These are phyloP conservation scores for Pelargonium fulgidum DNA, from an alignment of 441 rosid genomes.

Conservation along the genomic window DNA sequence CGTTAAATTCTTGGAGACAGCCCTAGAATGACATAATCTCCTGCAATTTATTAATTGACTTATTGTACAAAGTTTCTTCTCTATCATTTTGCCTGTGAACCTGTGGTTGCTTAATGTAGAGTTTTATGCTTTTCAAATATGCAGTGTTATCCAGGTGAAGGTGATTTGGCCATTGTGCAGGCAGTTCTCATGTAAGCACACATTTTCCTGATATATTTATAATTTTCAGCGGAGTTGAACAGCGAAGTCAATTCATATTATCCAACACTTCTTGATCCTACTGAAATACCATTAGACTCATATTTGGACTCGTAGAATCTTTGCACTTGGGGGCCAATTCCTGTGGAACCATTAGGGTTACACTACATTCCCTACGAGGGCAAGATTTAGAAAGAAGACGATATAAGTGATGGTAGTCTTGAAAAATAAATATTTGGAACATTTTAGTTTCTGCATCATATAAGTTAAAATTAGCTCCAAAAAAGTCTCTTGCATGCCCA, in stretches of 20 bases:
- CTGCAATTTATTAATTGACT: no score
- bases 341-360: no score
- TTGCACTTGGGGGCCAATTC: no score
- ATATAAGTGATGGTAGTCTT: not conserved
- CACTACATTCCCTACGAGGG: no score
- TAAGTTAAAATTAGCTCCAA: not conserved
- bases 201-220: not conserved
- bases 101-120: not conserved
- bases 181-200: conserved; percentile 64
- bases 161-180: conserved; percentile 81
- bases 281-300: not conserved
- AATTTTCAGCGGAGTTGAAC: not conserved
- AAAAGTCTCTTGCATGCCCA: not conserved
- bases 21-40: no score
- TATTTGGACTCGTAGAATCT: no score
- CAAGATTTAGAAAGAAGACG: not conserved
- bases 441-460: no score
- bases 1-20: no score
- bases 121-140: conserved; percentile 24
- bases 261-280: not conserved
- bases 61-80: not conserved
- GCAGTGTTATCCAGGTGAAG: conserved; percentile 99
- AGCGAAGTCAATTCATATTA: not conserved
- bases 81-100: not conserved
- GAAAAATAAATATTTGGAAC: no score